Conservation (phyloP, 192 early-diverging fungal genomes). For the Coemansia sp. region DNA sequence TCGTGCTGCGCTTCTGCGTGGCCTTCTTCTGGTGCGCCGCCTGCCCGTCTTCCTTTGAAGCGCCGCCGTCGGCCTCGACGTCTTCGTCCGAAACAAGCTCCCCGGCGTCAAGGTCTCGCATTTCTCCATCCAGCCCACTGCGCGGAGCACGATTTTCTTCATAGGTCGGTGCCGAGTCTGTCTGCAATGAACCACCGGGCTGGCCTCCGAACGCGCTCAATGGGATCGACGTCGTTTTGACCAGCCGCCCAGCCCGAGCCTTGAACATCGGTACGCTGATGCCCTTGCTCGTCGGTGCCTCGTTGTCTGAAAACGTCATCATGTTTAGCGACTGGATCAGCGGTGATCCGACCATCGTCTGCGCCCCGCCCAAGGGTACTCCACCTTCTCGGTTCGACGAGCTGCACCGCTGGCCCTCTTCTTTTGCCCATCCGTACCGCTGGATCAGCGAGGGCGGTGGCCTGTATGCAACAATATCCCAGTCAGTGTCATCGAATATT, state of each 20-base stretch:
- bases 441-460: slow-evolving; percentile 36
- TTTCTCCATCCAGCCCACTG: background rate
- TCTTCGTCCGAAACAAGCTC: slow-evolving; percentile 32
- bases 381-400: background rate
- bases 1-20: slow-evolving; percentile 52
- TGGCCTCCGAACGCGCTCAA: slow-evolving; percentile 28
- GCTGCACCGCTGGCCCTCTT: background rate
- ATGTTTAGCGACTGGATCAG: slow-evolving; percentile 19
- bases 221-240: slow-evolving; percentile 45
- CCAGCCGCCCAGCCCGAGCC: slow-evolving; percentile 23
- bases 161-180: slow-evolving; percentile 11
- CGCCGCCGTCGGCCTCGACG: slow-evolving; percentile 6
- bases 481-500: background rate
- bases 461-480: slow-evolving; percentile 21
- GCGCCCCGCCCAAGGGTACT: background rate
- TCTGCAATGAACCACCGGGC: slow-evolving; percentile 5
- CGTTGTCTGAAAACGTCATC: slow-evolving; percentile 5
- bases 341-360: background rate
- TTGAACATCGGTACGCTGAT: slow-evolving; percentile 13
- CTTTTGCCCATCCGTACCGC: slow-evolving; percentile 12
- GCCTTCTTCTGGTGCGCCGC: slow-evolving; percentile 26
- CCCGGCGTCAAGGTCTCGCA: slow-evolving; percentile 13
- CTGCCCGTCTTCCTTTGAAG: background rate
- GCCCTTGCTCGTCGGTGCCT: background rate
- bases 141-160: background rate